A percentile compares a stretch with the other conserved stretches of the same genome.
Conservation (phyloP, 176 grass and related monocot species). For the Secale cereale region DNA sequence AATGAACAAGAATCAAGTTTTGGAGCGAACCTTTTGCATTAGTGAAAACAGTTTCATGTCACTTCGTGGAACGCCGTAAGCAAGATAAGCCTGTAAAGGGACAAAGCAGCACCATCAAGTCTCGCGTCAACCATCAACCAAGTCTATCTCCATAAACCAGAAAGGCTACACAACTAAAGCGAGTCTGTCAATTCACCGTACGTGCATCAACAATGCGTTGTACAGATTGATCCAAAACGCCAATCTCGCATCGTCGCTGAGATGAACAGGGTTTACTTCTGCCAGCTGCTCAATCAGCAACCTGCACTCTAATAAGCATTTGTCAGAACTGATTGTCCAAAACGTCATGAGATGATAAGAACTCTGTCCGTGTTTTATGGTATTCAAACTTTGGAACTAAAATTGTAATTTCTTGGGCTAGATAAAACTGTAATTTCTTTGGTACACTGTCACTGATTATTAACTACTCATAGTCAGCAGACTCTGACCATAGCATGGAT, state of each 20-base stretch:
- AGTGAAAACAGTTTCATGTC: slow-evolving; percentile 88
- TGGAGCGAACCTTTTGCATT: slow-evolving; percentile 84
- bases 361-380: neutral
- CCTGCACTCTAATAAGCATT: slow-evolving; percentile 37
- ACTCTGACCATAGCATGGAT: neutral
- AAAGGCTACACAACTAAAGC: neutral
- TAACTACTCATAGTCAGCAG: neutral
- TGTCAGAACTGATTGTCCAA: slow-evolving; percentile 18
- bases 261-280: slow-evolving; percentile 77
- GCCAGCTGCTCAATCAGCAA: slow-evolving; percentile 84
- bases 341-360: neutral
- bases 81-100: slow-evolving; percentile 75
- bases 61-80: slow-evolving; percentile 87
- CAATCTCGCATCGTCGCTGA: slow-evolving; percentile 60
- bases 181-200: slow-evolving; percentile 26
- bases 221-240: slow-evolving; percentile 99
- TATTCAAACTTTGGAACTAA: neutral
- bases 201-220: slow-evolving; percentile 96
- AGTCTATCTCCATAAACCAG: neutral
- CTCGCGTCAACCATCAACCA: neutral
- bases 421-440: neutral
- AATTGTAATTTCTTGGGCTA: neutral
- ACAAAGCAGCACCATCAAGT: neutral
- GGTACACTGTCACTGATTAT: neutral
- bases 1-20: neutral